Evolutionary conservation across 441 rosid genomes (phyloP).

Genomic region (Brassica balearica): DNA sequence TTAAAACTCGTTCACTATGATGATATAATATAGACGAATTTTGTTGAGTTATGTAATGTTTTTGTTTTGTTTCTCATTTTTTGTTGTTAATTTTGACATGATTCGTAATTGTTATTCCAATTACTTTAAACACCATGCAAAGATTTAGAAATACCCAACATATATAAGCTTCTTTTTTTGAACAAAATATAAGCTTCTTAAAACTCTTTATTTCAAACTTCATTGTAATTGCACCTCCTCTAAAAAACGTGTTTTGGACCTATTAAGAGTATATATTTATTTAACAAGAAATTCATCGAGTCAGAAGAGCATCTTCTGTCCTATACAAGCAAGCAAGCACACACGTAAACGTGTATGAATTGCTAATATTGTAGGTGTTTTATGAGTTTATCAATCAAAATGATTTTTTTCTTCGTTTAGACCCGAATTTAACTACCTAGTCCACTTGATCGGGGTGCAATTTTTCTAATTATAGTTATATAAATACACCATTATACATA

Average conservation of each 20-base stretch:
- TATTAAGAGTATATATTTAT: neutral
- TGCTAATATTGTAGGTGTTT: neutral
- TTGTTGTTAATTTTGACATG: too few relatives aligned
- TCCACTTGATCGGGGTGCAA: neutral
- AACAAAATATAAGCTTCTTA: too few relatives aligned
- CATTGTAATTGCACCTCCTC: neutral
- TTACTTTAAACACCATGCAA: too few relatives aligned
- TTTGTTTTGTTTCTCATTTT: neutral
- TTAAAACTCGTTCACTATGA: constrained; percentile 7
- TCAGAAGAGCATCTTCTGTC: neutral
- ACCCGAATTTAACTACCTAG: neutral
- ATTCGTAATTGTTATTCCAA: too few relatives aligned
- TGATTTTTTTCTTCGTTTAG: neutral
- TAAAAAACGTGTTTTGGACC: neutral
- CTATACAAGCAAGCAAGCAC: neutral
- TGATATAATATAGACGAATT: constrained; percentile 13
- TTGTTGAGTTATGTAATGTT: neutral
- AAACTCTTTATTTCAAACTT: neutral
- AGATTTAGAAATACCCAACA: too few relatives aligned
- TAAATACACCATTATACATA: neutral
- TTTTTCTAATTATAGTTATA: neutral
- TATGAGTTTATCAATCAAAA: neutral
- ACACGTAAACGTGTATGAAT: neutral
- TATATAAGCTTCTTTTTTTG: too few relatives aligned
- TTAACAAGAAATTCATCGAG: neutral